Evolutionary conservation across 2,329 filamentous ascomycete species (phyloP).

Genomic region (Colletotrichum ledebouriae): DNA sequence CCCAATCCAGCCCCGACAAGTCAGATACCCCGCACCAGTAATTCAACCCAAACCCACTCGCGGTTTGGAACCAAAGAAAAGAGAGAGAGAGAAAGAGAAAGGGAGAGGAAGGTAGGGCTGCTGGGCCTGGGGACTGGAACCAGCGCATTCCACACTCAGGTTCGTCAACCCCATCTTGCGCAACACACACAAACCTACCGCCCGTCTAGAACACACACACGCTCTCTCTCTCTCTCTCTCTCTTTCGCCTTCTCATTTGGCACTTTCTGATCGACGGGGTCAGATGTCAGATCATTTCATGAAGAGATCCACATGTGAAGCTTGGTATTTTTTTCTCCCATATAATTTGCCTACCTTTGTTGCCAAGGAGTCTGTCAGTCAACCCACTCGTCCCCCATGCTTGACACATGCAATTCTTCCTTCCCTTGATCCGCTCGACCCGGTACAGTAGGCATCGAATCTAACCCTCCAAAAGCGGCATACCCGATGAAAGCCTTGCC

Average conservation of each 20-base stretch:
- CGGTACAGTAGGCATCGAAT: slow-evolving; percentile 9
- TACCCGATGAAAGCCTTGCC: slow-evolving; percentile 20
- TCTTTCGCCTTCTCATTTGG: not conserved
- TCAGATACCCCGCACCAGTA: slow-evolving; percentile 9
- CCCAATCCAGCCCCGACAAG: not conserved
- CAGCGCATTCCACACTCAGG: slow-evolving; percentile 16
- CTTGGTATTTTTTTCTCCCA: slow-evolving; percentile 18
- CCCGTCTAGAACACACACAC: slow-evolving; percentile 11
- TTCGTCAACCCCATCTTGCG: not conserved
- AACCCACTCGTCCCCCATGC: not conserved
- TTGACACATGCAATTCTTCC: slow-evolving; percentile 10
- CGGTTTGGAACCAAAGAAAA: not conserved
- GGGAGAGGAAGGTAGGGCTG: not conserved
- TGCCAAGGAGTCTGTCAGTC: not conserved
- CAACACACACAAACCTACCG: slow-evolving; percentile 1
- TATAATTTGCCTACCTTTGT: not conserved
- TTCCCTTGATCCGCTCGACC: slow-evolving; percentile 24
- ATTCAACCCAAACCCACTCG: not conserved
- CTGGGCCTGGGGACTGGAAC: slow-evolving; percentile 19
- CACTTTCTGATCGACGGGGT: slow-evolving; percentile 26
- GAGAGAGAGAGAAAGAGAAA: slow-evolving; percentile 4
- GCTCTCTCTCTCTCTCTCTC: too few relatives aligned
- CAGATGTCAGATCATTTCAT: slow-evolving; percentile 40
- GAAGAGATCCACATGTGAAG: slow-evolving; percentile 35
- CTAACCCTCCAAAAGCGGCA: slow-evolving; percentile 6